Base-by-base conservation (phyloP, 108 stramenopile species). In the Cyclotella baltica region DNA sequence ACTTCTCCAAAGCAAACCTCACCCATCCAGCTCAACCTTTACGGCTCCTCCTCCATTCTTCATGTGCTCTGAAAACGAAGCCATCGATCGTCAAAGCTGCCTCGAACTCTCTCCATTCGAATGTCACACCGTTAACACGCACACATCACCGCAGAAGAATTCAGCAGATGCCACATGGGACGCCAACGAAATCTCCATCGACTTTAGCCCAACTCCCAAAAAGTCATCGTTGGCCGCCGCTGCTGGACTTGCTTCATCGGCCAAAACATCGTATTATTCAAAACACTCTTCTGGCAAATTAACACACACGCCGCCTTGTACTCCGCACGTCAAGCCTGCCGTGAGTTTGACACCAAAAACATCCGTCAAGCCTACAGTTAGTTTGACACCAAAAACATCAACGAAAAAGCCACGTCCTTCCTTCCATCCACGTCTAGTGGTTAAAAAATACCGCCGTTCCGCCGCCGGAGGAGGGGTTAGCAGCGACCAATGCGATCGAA, bases 401-500 rank as follows among this genome's bases (percentile, higher is more conserved):
- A 27, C 55, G 52, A 18, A 48, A 22, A 9, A 27, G 18, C 29
- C 29, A 20, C 82, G 81, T 34, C 81, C 81, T 16, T 50, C 55
- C 20, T 52, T 53, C n/a, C 50, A 84, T 65, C 74, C 83, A 31
- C 73, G 52, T 15, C 47, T 52, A n/a, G 74, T 80, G 18, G 23
- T 84, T n/a, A 84, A 84, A 72, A 84, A 84, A 37, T 84, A 84
- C 67, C 51, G 83, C 20, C 74, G 83, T 38, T 80, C 79, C 0
- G 83, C 83, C 10, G 83, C 83, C 0, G 83, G 77, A 15, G 83
- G 83, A 9, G 83, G 83, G 1, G 51, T 58, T 64, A 18, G 29
- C 37, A n/a, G 51, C 35, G 15, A 64, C 67, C 8, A 22, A 28
- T 35, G 8, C 23, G 11, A 23, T 13, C 62, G 83, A 36, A 59